phyloP scores from a whole-genome alignment of 2,329 filamentous ascomycete species.

The Nannizziopsis arthrosporioides region DNA sequence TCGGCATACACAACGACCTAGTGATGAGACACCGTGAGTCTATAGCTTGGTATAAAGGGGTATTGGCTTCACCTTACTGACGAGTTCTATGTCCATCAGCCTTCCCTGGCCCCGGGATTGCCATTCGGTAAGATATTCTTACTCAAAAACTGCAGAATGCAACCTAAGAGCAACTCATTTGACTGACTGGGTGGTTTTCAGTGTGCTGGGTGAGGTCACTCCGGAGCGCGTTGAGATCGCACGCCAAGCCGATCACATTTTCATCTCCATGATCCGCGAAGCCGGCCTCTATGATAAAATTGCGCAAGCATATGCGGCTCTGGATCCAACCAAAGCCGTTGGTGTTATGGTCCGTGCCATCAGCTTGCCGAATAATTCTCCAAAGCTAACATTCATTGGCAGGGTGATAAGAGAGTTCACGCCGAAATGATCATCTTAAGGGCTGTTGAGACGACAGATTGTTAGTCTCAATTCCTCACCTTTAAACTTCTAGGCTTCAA shows the following conservation, averaged over 20 bases:
- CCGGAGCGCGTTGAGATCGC: slow-evolving; percentile 63
- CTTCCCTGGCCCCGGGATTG: slow-evolving; percentile 62
- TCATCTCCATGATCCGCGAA: slow-evolving; percentile 36
- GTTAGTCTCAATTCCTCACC: background rate
- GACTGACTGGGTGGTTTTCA: background rate
- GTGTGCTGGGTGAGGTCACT: slow-evolving; percentile 67
- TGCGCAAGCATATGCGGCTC: slow-evolving; percentile 57
- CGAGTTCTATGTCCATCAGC: slow-evolving; percentile 21
- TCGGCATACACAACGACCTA: slow-evolving; percentile 63
- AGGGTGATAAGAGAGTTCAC: slow-evolving; percentile 56
- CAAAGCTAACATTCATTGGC: slow-evolving; percentile 11
- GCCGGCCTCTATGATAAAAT: slow-evolving; percentile 46
- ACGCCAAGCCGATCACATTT: slow-evolving; percentile 36
- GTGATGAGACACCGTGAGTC: slow-evolving; percentile 53
- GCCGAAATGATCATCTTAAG: slow-evolving; percentile 49
- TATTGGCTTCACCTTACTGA: background rate
- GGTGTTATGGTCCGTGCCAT: slow-evolving; percentile 23
- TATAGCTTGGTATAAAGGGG: too few relatives aligned
- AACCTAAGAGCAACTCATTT: background rate
- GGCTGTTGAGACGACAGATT: slow-evolving; percentile 53
- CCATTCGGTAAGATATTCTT: slow-evolving; percentile 41
- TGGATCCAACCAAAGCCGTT: slow-evolving; percentile 54
- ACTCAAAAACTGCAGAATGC: background rate
- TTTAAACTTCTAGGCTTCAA: background rate
- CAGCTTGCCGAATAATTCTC: background rate